phyloP scores from a whole-genome alignment of 805 yeast genomes.

The Lipomyces yamanashiensis region DNA sequence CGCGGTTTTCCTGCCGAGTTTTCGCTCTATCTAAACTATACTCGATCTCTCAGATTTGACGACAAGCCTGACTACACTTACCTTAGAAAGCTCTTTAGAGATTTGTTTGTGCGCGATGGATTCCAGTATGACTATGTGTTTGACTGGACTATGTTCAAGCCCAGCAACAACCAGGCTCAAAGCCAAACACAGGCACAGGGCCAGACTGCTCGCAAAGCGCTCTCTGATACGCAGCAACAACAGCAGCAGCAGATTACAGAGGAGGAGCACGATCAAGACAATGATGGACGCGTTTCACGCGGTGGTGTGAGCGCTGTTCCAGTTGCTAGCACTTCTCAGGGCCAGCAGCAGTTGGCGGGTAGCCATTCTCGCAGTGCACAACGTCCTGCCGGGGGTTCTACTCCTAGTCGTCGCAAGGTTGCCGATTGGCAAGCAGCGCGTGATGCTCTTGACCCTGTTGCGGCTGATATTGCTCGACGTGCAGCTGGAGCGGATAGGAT shows the following conservation, averaged over 20 bases:
- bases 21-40: slow-evolving; percentile 82
- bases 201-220: not conserved
- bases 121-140: slow-evolving; percentile 92
- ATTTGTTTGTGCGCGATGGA: slow-evolving; percentile 82
- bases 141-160: slow-evolving; percentile 94
- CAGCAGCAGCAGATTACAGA: slow-evolving; percentile 2
- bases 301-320: slow-evolving; percentile 9
- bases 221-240: not conserved
- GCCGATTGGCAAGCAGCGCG: slow-evolving; percentile 35
- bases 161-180: slow-evolving; percentile 47
- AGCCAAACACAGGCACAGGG: slow-evolving; percentile 4
- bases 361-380: not conserved
- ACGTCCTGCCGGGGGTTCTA: slow-evolving; percentile 9
- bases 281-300: slow-evolving; percentile 16
- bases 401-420: slow-evolving; percentile 36
- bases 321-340: not conserved
- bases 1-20: slow-evolving; percentile 92
- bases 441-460: slow-evolving; percentile 25
- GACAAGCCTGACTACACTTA: slow-evolving; percentile 95
- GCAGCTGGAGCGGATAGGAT: slow-evolving; percentile 30
- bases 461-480: slow-evolving; percentile 29
- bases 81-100: slow-evolving; percentile 86
- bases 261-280: not conserved
- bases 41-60: slow-evolving; percentile 88
- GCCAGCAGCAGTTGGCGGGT: not conserved